Base-by-base conservation (phyloP, 2,329 filamentous ascomycete species). In the Cyphellophora attinorum region DNA sequence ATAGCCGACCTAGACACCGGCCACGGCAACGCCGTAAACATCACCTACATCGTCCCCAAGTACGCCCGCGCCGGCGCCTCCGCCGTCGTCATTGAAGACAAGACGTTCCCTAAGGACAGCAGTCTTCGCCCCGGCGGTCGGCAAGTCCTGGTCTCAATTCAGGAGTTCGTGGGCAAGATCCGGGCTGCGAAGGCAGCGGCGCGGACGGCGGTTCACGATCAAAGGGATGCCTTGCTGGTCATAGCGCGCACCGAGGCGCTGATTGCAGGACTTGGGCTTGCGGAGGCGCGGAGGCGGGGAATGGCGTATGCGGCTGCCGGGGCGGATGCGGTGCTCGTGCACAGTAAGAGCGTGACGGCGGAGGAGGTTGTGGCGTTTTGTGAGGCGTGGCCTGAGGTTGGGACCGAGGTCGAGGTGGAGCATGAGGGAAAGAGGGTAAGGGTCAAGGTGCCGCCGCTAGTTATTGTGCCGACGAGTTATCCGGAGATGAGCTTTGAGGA, bases 1-100 rank as follows among this genome's bases (percentile, higher is more conserved):
- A 70, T 72, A 39, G 66, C 66, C 19, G 69, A 72, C 38, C 62
- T 65, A 43, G 69, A 72, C 46, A 72, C 68, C 4, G 68, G 68
- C 14, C 72, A 70, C 45, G 68, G 68, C 29, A 66, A 68, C 1
- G 56, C 58, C 18, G 53, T 60, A 30, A 62, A 61, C 52, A 53
- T 69, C 19, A 60, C 63, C 11, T 62, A 66, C 12, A 67, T 65
- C 3, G 61, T 67, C 6, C 55, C 59, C 19, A 54, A 62, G 29
- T 72, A 72, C 52, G 61, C 62, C 12, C 61, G 64, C 29, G 60
- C 67, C 3, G 70, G 70, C 14, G 65, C 74, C 2, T 68, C 72
- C 2, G 70, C 59, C 6, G 59, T 74, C 29, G 70, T 74, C 46
- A 64, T 74, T 41, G 71, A 76, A 51, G 71, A 74, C 51, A 42